Percentiles rank a stretch among this genome's conserved stretches.
Evolutionary conservation across 805 yeast genomes (phyloP).

Genomic region (Candida ovalis): DNA sequence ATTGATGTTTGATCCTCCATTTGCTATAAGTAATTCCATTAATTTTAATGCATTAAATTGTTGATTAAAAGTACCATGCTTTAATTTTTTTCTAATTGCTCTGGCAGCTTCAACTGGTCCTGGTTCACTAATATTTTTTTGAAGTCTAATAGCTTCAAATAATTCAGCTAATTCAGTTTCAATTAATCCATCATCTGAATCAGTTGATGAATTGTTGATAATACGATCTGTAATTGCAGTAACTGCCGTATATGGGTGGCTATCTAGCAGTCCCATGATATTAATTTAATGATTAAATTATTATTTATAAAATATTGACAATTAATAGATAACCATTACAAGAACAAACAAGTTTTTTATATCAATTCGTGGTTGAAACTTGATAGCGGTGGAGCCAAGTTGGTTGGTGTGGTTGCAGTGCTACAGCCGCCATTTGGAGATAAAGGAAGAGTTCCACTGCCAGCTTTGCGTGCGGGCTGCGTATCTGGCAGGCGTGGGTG

Average conservation of each 20-base stretch:
- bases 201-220: slow-evolving; percentile 38
- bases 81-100: slow-evolving; percentile 81
- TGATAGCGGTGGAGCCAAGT: no score
- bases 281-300: background rate
- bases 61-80: slow-evolving; percentile 68
- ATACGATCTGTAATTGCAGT: slow-evolving; percentile 60
- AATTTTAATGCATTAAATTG: slow-evolving; percentile 63
- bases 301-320: no score
- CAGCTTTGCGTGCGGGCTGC: no score
- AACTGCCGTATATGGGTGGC: slow-evolving; percentile 66
- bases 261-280: slow-evolving; percentile 52
- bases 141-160: slow-evolving; percentile 46
- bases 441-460: no score
- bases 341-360: no score
- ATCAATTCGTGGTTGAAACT: no score
- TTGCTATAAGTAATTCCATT: slow-evolving; percentile 56
- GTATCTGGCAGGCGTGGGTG: no score
- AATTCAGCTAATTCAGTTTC: slow-evolving; percentile 51
- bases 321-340: no score
- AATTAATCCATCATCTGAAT: slow-evolving; percentile 37
- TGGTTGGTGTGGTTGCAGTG: no score
- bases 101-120: slow-evolving; percentile 81
- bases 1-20: slow-evolving; percentile 42
- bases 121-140: slow-evolving; percentile 24
- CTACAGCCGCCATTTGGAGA: no score